phyloP scores from a whole-genome alignment of 345 rosid species.

The Conringia planisiliqua region DNA sequence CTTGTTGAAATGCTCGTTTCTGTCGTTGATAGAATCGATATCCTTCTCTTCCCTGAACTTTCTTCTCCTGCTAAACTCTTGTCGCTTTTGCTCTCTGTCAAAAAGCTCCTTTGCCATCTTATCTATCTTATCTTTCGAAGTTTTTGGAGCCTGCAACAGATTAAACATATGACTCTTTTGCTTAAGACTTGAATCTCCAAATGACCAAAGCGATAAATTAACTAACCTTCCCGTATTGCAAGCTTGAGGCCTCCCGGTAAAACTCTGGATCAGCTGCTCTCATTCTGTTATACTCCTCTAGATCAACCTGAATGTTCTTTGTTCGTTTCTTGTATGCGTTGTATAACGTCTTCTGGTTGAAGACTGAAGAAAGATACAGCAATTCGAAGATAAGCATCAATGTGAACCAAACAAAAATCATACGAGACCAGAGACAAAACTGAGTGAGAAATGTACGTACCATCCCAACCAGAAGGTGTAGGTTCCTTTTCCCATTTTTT shows the following conservation, averaged over 20 bases:
- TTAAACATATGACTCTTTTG: not conserved
- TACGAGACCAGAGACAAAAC: not conserved
- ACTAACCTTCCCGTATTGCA: slow-evolving; percentile 83
- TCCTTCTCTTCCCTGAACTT: slow-evolving; percentile 91
- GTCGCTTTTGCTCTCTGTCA: slow-evolving; percentile 71
- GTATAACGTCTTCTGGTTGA: slow-evolving; percentile 87
- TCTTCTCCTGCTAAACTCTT: slow-evolving; percentile 86
- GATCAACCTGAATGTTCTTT: slow-evolving; percentile 64
- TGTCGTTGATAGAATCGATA: slow-evolving; percentile 93
- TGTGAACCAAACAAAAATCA: not conserved
- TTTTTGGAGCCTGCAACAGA: slow-evolving; percentile 69
- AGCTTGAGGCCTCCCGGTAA: slow-evolving; percentile 92
- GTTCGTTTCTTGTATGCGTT: slow-evolving; percentile 86
- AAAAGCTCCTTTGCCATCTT: slow-evolving; percentile 82
- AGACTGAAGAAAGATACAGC: slow-evolving; percentile 44
- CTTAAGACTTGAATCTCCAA: not conserved
- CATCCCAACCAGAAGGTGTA: slow-evolving; percentile 96
- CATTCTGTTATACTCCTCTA: slow-evolving; percentile 87
- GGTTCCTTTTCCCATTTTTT: slow-evolving; percentile 97
- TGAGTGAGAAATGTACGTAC: slow-evolving; percentile 37
- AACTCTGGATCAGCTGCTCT: slow-evolving; percentile 98
- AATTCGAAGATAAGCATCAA: slow-evolving; percentile 8
- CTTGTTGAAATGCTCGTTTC: slow-evolving; percentile 99
- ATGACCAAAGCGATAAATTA: not conserved
- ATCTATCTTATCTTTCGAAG: slow-evolving; percentile 70